Percentiles rank a stretch among this genome's conserved stretches.
phyloP scores from a whole-genome alignment of 345 rosid species.

The Triadica sebifera region DNA sequence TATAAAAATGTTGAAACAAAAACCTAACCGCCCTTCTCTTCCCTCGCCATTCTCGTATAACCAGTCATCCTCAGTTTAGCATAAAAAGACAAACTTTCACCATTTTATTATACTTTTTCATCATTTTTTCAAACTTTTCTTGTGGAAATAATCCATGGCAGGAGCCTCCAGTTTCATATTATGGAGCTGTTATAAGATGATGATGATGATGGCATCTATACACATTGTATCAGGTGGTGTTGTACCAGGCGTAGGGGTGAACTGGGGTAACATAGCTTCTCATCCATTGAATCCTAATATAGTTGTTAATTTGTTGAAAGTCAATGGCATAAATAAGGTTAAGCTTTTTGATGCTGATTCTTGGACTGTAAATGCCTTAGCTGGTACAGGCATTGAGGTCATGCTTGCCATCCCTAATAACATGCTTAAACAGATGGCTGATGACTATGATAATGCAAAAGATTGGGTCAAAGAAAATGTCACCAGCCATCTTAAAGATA shows the following conservation, averaged over 20 bases:
- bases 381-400: conserved; percentile 63
- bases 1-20: too few species aligned
- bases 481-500: conserved; percentile 38
- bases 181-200: conserved; percentile 15
- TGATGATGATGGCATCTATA: conserved; percentile 30
- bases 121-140: background rate
- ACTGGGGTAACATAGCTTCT: conserved; percentile 72
- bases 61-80: background rate
- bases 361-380: conserved; percentile 45
- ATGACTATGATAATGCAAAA: conserved; percentile 38
- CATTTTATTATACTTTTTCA: too few species aligned
- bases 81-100: too few species aligned
- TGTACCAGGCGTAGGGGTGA: conserved; percentile 54
- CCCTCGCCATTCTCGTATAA: too few species aligned
- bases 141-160: conserved; percentile 23
- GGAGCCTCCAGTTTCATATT: background rate
- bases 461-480: conserved; percentile 77
- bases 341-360: conserved; percentile 81
- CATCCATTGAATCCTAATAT: conserved; percentile 54
- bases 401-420: conserved; percentile 83
- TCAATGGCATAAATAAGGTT: conserved; percentile 58
- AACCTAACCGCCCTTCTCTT: too few species aligned
- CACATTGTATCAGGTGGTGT: conserved; percentile 20
- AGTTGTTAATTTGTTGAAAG: conserved; percentile 68
- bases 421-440: conserved; percentile 36